Percentiles rank a stretch among this genome's conserved stretches.
These are phyloP conservation scores for Tetragonia tetragonoides DNA, from an alignment of 148 eudicot species.

Conservation along the genomic window DNA sequence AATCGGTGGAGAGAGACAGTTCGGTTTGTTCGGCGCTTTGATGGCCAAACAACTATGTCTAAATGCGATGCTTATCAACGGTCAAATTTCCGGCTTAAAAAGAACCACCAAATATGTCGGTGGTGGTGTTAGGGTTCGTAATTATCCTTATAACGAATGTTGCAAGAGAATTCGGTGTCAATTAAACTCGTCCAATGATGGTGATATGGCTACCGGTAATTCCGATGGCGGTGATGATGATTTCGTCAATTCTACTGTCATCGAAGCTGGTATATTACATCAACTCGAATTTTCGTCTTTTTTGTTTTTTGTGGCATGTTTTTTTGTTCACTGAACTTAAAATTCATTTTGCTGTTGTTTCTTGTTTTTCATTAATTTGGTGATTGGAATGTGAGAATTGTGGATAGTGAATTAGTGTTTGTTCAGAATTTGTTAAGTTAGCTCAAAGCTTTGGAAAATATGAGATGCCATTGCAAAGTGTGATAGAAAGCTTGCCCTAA, in stretches of 20 bases:
- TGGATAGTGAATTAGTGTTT: no score
- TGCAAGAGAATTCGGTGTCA: conserved; percentile 36
- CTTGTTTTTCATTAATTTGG: no score
- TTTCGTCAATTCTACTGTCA: conserved; percentile 68
- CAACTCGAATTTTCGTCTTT: neutral
- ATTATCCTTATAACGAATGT: neutral
- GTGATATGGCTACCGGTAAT: conserved; percentile 61
- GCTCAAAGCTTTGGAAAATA: no score
- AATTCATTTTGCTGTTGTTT: no score
- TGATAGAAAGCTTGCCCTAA: no score
- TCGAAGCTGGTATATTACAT: conserved; percentile 68
- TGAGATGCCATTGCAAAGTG: no score
- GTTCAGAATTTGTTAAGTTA: no score
- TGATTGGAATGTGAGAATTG: no score
- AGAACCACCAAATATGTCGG: neutral
- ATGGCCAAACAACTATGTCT: conserved; percentile 39
- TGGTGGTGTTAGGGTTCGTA: conserved; percentile 26
- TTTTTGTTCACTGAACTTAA: no score
- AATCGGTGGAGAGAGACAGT: conserved; percentile 28
- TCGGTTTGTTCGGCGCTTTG: conserved; percentile 26
- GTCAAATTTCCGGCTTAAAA: conserved; percentile 27
- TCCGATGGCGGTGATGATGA: conserved; percentile 55
- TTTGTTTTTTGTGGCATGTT: neutral
- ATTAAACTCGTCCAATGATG: conserved; percentile 63
- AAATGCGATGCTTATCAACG: conserved; percentile 33